phyloP scores from a whole-genome alignment of 768 basidiomycete genomes.

The Scleroderma citrinum region DNA sequence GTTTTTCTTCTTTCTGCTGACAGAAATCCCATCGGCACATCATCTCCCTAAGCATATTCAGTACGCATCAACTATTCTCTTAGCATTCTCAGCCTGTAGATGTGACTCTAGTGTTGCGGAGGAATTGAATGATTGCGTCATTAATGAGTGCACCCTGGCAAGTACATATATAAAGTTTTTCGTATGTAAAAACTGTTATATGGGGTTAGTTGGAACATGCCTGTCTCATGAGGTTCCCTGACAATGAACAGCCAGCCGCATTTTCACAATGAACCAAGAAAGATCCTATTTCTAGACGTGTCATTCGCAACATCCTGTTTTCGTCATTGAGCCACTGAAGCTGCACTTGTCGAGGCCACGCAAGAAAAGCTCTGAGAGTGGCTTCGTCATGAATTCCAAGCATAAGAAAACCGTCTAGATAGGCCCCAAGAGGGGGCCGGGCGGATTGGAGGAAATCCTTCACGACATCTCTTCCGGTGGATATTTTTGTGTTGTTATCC shows the following conservation, averaged over 20 bases:
- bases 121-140: slow-evolving; percentile 4
- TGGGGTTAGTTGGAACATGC: no score
- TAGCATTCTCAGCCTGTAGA: slow-evolving; percentile 2
- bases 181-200: no score
- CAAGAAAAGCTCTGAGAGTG: slow-evolving; percentile 18
- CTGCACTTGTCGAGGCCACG: slow-evolving; percentile 15
- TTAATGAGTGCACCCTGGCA: neutral
- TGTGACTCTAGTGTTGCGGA: neutral
- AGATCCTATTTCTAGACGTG: slow-evolving; percentile 14
- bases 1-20: slow-evolving; percentile 14
- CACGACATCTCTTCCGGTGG: neutral
- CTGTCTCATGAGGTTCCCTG: no score
- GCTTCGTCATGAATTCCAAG: slow-evolving; percentile 19
- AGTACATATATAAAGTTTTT: no score
- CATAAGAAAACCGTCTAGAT: slow-evolving; percentile 11
- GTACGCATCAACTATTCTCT: slow-evolving; percentile 15
- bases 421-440: slow-evolving; percentile 16
- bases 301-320: slow-evolving; percentile 9
- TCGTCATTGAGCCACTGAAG: slow-evolving; percentile 13
- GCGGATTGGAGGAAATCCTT: slow-evolving; percentile 16
- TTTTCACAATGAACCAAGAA: slow-evolving; percentile 11
- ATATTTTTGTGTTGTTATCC: no score
- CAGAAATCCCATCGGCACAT: slow-evolving; percentile 15
- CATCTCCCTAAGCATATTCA: slow-evolving; percentile 21
- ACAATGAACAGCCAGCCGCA: neutral